A percentile compares a stretch with the other conserved stretches of the same genome.
phyloP scores from a whole-genome alignment of 495 filamentous ascomycete genomes.

The Annulohypoxylon maeteangense region DNA sequence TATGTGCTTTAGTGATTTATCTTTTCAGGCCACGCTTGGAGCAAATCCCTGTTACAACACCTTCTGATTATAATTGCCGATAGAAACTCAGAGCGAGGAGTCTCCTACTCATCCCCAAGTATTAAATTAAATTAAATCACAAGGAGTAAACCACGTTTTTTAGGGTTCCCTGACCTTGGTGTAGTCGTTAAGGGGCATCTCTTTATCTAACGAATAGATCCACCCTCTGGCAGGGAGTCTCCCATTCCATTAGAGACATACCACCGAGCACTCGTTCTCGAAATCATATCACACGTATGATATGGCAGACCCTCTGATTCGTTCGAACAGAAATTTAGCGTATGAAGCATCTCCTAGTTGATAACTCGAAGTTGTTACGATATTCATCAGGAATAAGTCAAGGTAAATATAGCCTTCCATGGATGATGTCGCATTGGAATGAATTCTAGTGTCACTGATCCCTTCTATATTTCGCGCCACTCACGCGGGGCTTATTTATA shows the following conservation, averaged over 20 bases:
- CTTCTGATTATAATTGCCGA: too few species aligned
- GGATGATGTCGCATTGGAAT: background rate
- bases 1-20: too few species aligned
- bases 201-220: background rate
- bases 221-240: background rate
- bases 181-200: background rate
- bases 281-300: background rate
- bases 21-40: too few species aligned
- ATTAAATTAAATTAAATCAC: too few species aligned
- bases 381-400: background rate
- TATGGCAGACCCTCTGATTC: background rate
- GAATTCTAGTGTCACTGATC: background rate
- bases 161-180: background rate
- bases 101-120: too few species aligned
- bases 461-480: background rate
- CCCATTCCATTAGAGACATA: background rate
- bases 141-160: too few species aligned
- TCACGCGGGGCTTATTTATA: background rate
- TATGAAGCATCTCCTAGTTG: background rate
- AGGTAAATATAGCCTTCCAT: background rate
- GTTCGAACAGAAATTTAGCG: background rate
- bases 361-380: background rate
- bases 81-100: too few species aligned
- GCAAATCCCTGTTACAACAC: too few species aligned
- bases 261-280: too few species aligned